Evolutionary conservation across 2,329 filamentous ascomycete species (phyloP), one percentile per base, ranked within the genome.

Genomic region (Colletotrichum kahawae): DNA sequence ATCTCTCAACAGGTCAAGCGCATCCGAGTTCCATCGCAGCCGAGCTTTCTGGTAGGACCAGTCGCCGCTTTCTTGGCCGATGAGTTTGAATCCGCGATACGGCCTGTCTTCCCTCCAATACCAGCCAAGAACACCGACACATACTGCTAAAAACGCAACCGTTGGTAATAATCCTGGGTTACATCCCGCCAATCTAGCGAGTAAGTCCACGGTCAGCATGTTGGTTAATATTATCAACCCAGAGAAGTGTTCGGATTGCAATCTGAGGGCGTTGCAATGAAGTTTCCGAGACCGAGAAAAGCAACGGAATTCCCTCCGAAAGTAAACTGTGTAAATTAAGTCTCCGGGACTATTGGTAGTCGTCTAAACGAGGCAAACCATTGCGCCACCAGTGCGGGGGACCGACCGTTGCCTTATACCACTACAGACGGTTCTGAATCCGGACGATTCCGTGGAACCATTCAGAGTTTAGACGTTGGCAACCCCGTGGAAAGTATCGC

Each of bases 21-120:
- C 60, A 24, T 71, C 56, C 12, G 31, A 65, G 21, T 71, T 71
- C 38, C 38, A 71, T 31, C 60, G 64, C 60, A 56, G 1, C 13
- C 60, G 43, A 21, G 68, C 60, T 18, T 71, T 71, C 33, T 71
- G 59, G 16, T 56, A 71, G 0, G 43, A 71, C 68, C 68, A 71
- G 4, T 71, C 68, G 12, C 68, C 68, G 10, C 24, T 60, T 31
- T 71, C 60, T 31, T 66, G 36, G 1, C 68, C 68, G 48, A 71
- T 43, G 16, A 71, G 21, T 4, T 24, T 38, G 59, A 71, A 71
- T 4, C 59, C 68, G 5, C 31, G 24, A 24, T 65, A 66, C 5
- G 68, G 60, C 24, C 38, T 71, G n/a, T 71, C 68, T 18, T 71
- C 68, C 6, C 68, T 60, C 43, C 29, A 57, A 8, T 65, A 14